Conservation (phyloP, 1,139 yeast species). For the Suhomyces maxii region DNA sequence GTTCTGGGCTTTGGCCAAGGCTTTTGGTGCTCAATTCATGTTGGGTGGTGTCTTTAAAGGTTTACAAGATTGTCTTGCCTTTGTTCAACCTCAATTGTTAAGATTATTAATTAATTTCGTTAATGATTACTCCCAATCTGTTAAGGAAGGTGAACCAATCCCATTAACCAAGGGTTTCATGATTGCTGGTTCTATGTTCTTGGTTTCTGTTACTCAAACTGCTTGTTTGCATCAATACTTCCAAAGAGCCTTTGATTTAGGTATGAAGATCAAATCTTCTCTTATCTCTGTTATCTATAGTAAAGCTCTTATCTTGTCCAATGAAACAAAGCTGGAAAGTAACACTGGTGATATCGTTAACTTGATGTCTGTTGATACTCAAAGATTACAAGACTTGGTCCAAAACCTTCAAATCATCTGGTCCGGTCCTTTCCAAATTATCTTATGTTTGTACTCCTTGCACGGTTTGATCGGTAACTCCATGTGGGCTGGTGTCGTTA, state of each 20-base stretch:
- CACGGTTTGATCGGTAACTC: constrained; percentile 79
- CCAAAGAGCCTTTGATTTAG: constrained; percentile 82
- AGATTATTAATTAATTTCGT: constrained; percentile 78
- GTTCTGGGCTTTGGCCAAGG: constrained; percentile 55
- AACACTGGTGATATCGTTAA: constrained; percentile 98
- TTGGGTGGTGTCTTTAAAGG: constrained; percentile 79
- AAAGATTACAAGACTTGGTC: constrained; percentile 85
- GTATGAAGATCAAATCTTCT: constrained; percentile 85
- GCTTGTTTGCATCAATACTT: constrained; percentile 89
- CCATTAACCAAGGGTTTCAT: constrained; percentile 81
- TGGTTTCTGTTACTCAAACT: constrained; percentile 81
- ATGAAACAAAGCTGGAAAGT: constrained; percentile 76
- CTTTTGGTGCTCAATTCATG: constrained; percentile 71
- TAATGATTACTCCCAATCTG: constrained; percentile 61
- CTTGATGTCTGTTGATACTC: constrained; percentile 95
- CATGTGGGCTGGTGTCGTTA: constrained; percentile 96
- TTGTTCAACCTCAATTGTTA: constrained; percentile 85
- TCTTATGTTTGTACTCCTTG: constrained; percentile 73
- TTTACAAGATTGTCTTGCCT: constrained; percentile 77
- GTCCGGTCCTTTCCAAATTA: constrained; percentile 96
- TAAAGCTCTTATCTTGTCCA: constrained; percentile 77
- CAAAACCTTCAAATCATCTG: constrained; percentile 86
- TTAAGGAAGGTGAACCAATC: constrained; percentile 31
- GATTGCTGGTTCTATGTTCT: constrained; percentile 82
- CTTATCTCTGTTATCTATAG: constrained; percentile 77